Base-by-base conservation (phyloP, 2,329 filamentous ascomycete genomes). In the Hypoxylon sp. region DNA sequence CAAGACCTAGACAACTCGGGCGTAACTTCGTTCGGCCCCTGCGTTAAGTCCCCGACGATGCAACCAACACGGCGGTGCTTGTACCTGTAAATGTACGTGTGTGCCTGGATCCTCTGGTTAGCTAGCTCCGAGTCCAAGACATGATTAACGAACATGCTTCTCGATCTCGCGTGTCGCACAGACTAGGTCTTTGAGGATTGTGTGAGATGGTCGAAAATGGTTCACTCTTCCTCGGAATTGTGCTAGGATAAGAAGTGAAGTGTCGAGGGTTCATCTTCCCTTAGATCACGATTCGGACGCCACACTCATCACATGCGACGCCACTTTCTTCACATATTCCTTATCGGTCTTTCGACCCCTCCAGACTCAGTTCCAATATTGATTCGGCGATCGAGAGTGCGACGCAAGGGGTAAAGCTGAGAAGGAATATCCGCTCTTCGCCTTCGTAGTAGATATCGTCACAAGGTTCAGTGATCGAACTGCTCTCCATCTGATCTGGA, bases 11-110 rank as follows among this genome's bases (percentile, higher is more conserved):
- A 67, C 65, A 37, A 42, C 31, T 64, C 67, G 63, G 63, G 60
- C 67, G 67, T 66, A 67, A 69, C 67, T 66, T 26, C 19, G 19
- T 11, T 33, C 63, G 59, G 63, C 55, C 63, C 63, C 63, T 70
- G 67, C 63, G 37, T 66, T 52, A 55, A 63, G 63, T 57, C 54
- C 64, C 53, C 53, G 53, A 17, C 9, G 35, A 53, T 13, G 10
- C 5, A 5, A 31, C 29, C 6, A 37, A 54, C 59, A 55, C 33
- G 51, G 50, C 57, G 47, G 33, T 53, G 13, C 19, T 22, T 53
- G 26, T 44, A 6, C 42, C n/a, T 31, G 57, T 35, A 9, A 9
- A 19, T 24, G 26, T 37, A 14, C 17, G 13, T 14, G 13, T 39
- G 39, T 17, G 14, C 39, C 39, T 10, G 39, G 11, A 19, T 17